These are phyloP conservation scores for Arthrobotrys entomopaga DNA, from an alignment of 2,329 filamentous ascomycete species.

Conservation along the genomic window DNA sequence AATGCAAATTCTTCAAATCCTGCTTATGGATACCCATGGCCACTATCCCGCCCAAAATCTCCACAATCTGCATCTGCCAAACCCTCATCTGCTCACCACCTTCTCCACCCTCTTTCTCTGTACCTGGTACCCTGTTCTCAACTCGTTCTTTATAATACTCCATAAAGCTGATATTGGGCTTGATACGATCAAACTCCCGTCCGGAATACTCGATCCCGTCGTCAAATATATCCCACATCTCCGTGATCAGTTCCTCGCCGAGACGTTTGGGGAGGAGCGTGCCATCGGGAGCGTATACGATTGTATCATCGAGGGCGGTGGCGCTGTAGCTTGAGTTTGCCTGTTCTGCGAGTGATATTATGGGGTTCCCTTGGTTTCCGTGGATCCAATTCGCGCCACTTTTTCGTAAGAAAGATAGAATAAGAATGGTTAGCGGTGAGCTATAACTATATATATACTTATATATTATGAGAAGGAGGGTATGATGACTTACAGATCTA, in stretches of 20 bases:
- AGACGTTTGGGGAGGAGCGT: slow-evolving; percentile 65
- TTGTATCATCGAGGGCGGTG: slow-evolving; percentile 61
- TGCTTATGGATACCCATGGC: slow-evolving; percentile 73
- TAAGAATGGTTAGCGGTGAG: neutral
- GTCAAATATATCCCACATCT: slow-evolving; percentile 76
- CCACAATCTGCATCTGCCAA: slow-evolving; percentile 64
- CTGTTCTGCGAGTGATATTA: slow-evolving; percentile 72
- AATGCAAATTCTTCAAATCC: slow-evolving; percentile 79
- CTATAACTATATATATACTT: neutral
- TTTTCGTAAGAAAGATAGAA: slow-evolving; percentile 22
- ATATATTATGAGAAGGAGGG: neutral
- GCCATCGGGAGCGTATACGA: slow-evolving; percentile 70
- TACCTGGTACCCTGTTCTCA: slow-evolving; percentile 62
- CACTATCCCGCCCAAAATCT: slow-evolving; percentile 77
- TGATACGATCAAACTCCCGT: slow-evolving; percentile 64
- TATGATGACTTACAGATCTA: slow-evolving; percentile 40
- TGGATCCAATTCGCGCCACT: slow-evolving; percentile 84
- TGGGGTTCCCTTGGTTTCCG: slow-evolving; percentile 76
- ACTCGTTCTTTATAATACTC: slow-evolving; percentile 62
- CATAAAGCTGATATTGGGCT: slow-evolving; percentile 42
- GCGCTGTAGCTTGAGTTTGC: slow-evolving; percentile 65
- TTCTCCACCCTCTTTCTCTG: slow-evolving; percentile 6
- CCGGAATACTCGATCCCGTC: slow-evolving; percentile 76
- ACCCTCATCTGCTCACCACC: slow-evolving; percentile 47
- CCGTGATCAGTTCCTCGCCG: slow-evolving; percentile 65